These are phyloP conservation scores for Phialophora macrospora DNA, from an alignment of 2,329 filamentous ascomycete genomes.

Conservation along the genomic window DNA sequence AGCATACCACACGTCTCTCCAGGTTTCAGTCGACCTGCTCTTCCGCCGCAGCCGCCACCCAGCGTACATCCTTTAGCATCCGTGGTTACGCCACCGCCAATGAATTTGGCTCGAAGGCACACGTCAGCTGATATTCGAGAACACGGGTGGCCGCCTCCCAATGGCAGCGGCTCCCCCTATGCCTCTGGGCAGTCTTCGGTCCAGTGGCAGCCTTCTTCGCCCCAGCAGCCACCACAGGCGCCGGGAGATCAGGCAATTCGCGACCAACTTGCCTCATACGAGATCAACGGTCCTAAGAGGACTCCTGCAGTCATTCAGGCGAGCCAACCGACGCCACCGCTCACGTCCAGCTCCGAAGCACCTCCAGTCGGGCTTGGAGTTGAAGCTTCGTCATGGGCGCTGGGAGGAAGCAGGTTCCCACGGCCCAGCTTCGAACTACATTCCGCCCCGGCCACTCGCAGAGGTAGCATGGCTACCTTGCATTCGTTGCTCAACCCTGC, in stretches of 20 bases:
- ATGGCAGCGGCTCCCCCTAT: constrained; percentile 62
- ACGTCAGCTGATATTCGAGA: constrained; percentile 95
- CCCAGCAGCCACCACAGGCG: constrained; percentile 38
- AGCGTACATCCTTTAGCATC: constrained; percentile 64
- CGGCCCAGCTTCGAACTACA: constrained; percentile 42
- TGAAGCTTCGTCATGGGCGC: constrained; percentile 34
- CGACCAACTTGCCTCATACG: constrained; percentile 68
- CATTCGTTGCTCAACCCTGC: constrained; percentile 71
- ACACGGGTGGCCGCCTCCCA: constrained; percentile 70
- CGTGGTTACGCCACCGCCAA: constrained; percentile 60
- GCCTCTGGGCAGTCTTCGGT: constrained; percentile 65
- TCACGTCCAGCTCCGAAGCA: constrained; percentile 28
- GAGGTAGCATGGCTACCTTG: constrained; percentile 73
- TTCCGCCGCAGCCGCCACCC: constrained; percentile 71
- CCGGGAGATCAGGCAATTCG: constrained; percentile 65
- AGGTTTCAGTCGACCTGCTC: constrained; percentile 71
- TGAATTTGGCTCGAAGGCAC: constrained; percentile 79
- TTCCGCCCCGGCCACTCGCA: constrained; percentile 65
- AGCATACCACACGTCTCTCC: constrained; percentile 71
- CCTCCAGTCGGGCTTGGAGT: constrained; percentile 35
- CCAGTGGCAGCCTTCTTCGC: constrained; percentile 68
- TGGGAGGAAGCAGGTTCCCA: constrained; percentile 36
- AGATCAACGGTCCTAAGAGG: constrained; percentile 62
- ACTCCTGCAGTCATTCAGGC: constrained; percentile 39
- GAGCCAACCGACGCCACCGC: constrained; percentile 34